Percentiles rank a stretch among this genome's conserved stretches.
These are phyloP conservation scores for Castanea sativa DNA, from an alignment of 306 rosid species.

Conservation along the genomic window DNA sequence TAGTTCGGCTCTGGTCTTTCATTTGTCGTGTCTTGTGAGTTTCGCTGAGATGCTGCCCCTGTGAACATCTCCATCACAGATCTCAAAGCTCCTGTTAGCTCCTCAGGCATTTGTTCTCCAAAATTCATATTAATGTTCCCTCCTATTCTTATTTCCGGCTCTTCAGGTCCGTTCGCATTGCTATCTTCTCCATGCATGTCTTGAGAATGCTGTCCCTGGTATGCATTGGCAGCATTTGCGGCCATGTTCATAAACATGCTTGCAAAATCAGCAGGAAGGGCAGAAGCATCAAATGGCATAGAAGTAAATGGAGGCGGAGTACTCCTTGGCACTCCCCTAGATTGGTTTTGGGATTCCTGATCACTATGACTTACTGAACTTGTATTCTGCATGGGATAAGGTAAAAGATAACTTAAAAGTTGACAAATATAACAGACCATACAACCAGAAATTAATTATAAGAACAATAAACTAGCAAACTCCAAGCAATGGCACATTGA, in stretches of 20 bases:
- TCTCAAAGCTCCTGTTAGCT: conserved; percentile 56
- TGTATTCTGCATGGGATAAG: conserved; percentile 31
- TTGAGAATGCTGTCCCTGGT: conserved; percentile 47
- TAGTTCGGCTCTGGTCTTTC: conserved; percentile 60
- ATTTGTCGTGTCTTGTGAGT: conserved; percentile 42
- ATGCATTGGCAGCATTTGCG: conserved; percentile 30
- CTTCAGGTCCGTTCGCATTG: conserved; percentile 29
- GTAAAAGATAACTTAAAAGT: not conserved
- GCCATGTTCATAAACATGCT: conserved; percentile 70
- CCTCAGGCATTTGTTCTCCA: conserved; percentile 65
- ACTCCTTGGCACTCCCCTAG: conserved; percentile 49
- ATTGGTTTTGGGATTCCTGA: conserved; percentile 47
- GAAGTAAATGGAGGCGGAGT: conserved; percentile 49
- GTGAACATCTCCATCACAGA: conserved; percentile 72
- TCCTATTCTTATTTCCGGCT: conserved; percentile 46
- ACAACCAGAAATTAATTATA: not conserved
- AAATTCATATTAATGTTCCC: conserved; percentile 52
- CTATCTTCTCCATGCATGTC: conserved; percentile 38
- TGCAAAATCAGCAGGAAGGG: conserved; percentile 43
- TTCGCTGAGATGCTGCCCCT: conserved; percentile 40
- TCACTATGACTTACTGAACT: conserved; percentile 37
- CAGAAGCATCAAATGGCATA: conserved; percentile 43
- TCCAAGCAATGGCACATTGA: not conserved
- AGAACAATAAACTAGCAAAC: not conserved
- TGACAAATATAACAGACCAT: not conserved